Evolutionary conservation across 2,329 filamentous ascomycete genomes (phyloP).

Genomic region (Neonectria coccinea): DNA sequence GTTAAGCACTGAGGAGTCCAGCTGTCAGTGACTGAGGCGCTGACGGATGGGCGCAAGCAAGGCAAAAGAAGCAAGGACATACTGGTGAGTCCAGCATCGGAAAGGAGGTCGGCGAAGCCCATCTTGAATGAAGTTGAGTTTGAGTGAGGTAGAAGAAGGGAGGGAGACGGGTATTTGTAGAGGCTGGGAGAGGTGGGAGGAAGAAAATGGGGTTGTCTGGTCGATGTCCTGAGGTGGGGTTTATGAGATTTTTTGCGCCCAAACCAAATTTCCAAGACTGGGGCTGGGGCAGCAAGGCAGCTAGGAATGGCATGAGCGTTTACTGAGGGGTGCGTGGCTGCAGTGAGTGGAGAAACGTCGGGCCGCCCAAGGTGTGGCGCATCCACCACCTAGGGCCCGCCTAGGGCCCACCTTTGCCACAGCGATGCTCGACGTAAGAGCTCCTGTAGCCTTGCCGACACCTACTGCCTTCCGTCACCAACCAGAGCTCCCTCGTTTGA

Average conservation of each 20-base stretch:
- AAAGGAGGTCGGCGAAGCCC: constrained; percentile 77
- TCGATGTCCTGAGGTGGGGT: constrained; percentile 55
- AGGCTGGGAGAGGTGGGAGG: constrained; percentile 46
- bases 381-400: constrained; percentile 2
- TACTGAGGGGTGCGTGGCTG: constrained; percentile 40
- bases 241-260: constrained; percentile 55
- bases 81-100: constrained; percentile 70
- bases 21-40: constrained; percentile 50
- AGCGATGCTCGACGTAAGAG: constrained; percentile 53
- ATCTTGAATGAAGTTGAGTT: constrained; percentile 60
- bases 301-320: constrained; percentile 31
- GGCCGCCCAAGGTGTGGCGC: constrained; percentile 29
- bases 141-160: constrained; percentile 38
- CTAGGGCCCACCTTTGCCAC: neutral
- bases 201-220: constrained; percentile 52
- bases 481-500: constrained; percentile 23
- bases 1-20: constrained; percentile 71
- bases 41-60: constrained; percentile 41
- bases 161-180: constrained; percentile 45
- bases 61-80: constrained; percentile 47
- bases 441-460: constrained; percentile 51
- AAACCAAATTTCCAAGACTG: constrained; percentile 44
- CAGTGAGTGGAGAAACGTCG: constrained; percentile 34
- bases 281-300: constrained; percentile 39
- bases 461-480: constrained; percentile 8